Evolutionary conservation across 495 filamentous ascomycete species (phyloP).

Genomic region (Cercophora newfieldiana): DNA sequence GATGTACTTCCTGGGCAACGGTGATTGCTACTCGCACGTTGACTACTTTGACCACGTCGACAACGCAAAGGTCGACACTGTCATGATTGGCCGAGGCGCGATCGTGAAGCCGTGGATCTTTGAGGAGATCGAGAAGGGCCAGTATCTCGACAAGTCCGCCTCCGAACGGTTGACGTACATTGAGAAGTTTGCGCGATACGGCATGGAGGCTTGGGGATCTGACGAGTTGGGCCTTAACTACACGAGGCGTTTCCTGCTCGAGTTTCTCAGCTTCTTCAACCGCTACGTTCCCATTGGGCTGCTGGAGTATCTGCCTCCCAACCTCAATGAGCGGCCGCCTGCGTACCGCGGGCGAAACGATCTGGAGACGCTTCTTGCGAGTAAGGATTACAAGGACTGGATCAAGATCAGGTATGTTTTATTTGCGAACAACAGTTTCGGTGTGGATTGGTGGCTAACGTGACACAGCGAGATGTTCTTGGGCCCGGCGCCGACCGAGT

Average conservation of each 20-base stretch:
- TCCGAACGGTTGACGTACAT: constrained; percentile 81
- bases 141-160: constrained; percentile 93
- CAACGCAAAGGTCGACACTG: constrained; percentile 74
- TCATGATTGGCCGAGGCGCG: constrained; percentile 91
- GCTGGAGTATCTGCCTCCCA: constrained; percentile 82
- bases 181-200: constrained; percentile 85
- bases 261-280: constrained; percentile 90
- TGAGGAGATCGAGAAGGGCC: constrained; percentile 87
- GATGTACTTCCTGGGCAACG: constrained; percentile 92
- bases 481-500: constrained; percentile 82
- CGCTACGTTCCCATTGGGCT: constrained; percentile 90
- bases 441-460: background rate
- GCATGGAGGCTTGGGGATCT: constrained; percentile 89
- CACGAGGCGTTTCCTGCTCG: constrained; percentile 85
- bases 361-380: constrained; percentile 84
- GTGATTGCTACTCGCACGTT: constrained; percentile 89
- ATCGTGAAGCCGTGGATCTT: constrained; percentile 98
- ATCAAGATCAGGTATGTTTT: constrained; percentile 88
- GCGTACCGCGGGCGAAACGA: constrained; percentile 81
- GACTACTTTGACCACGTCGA: constrained; percentile 81
- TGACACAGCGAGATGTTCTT: constrained; percentile 88
- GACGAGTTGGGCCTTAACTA: constrained; percentile 90
- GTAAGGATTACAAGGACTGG: constrained; percentile 93
- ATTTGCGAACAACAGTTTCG: background rate
- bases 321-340: constrained; percentile 83